Conservation (phyloP, 306 rosid genomes). For the cucumber (Cucumis sativus) region Cucumber_9930_V3 NC_026656.2:1371501-1372000, state of each 20-base stretch:
- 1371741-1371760: background rate
- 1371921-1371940: conserved; percentile 10
- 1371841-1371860: background rate
- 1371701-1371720: background rate
- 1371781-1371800: background rate
- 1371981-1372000: conserved; percentile 77
- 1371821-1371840: background rate
- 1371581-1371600: background rate
- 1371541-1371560: background rate
- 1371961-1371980: conserved; percentile 77
- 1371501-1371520: background rate
- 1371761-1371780: background rate
- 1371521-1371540: background rate
- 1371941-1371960: conserved; percentile 71
- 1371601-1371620: background rate
- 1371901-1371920: background rate
- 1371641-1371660: background rate
- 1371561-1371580: background rate
- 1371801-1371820: background rate
- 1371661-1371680: background rate
- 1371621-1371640: background rate
- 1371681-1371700: background rate
- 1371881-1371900: background rate
- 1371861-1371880: background rate
- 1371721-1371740: background rate